Percentiles rank a stretch among this genome's conserved stretches.
Evolutionary conservation across 2,329 filamentous ascomycete genomes (phyloP).

Genomic region (Ceratocystis smalleyi): DNA sequence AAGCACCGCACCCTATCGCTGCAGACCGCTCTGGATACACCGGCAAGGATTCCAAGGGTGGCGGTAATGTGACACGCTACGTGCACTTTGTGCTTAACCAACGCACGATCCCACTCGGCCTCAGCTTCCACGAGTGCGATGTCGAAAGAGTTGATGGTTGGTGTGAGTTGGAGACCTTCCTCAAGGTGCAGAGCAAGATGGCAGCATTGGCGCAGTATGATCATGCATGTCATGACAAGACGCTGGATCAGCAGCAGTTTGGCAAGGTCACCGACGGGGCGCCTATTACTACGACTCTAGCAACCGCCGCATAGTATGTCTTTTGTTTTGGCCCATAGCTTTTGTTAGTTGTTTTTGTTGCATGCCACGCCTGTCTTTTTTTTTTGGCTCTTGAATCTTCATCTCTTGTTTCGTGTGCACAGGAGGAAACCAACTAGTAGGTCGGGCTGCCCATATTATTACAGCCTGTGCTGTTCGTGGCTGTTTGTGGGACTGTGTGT

Average conservation of each 20-base stretch:
- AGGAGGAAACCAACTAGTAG: neutral
- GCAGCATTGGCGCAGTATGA: constrained; percentile 44
- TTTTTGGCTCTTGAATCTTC: neutral
- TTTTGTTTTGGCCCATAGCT: constrained; percentile 16
- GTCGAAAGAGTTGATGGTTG: constrained; percentile 51
- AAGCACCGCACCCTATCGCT: constrained; percentile 46
- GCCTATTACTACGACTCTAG: constrained; percentile 19
- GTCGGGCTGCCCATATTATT: neutral
- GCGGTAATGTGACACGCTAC: constrained; percentile 38
- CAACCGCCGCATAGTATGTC: constrained; percentile 20
- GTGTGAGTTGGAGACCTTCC: constrained; percentile 57
- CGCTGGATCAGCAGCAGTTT: constrained; percentile 23
- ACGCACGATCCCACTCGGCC: constrained; percentile 52
- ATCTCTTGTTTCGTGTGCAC: neutral
- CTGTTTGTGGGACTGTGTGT: neutral
- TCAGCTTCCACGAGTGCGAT: constrained; percentile 50
- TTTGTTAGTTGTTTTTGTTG: constrained; percentile 11
- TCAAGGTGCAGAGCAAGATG: constrained; percentile 46
- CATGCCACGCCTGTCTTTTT: neutral
- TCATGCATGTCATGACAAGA: constrained; percentile 48
- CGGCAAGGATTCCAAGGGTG: constrained; percentile 29
- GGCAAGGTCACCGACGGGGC: constrained; percentile 28
- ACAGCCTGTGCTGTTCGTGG: neutral
- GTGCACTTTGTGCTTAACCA: constrained; percentile 63
- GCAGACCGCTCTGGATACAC: constrained; percentile 39